Evolutionary conservation across 129 eudicot genomes (phyloP).

Genomic region (Oenanthe sinensis): DNA sequence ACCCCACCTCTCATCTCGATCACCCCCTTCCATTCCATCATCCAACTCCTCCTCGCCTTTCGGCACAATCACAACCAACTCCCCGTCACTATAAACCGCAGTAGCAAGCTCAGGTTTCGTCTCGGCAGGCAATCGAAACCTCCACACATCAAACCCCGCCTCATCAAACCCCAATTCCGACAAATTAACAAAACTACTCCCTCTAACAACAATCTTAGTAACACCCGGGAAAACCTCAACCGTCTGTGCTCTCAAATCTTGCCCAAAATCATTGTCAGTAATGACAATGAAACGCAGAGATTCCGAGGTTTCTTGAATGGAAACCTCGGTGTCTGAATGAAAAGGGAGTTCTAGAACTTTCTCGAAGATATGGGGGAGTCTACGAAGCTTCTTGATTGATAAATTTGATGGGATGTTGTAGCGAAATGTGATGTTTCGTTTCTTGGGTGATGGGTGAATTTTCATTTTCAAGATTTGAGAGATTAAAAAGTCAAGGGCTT

Average conservation of each 20-base stretch:
- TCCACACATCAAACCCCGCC: conserved; percentile 68
- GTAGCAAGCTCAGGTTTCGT: conserved; percentile 79
- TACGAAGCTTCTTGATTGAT: conserved; percentile 53
- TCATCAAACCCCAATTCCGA: conserved; percentile 25
- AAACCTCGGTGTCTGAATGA: conserved; percentile 71
- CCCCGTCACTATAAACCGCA: conserved; percentile 68
- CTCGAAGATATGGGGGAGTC: conserved; percentile 95
- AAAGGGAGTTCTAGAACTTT: conserved; percentile 90
- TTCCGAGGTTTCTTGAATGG: conserved; percentile 49
- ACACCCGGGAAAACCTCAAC: conserved; percentile 88
- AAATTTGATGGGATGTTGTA: conserved; percentile 39
- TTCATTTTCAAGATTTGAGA: conserved; percentile 46
- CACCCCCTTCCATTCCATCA: conserved; percentile 15
- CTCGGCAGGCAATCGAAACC: conserved; percentile 67
- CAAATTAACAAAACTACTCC: not conserved
- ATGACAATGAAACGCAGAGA: conserved; percentile 49
- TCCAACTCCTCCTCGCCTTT: conserved; percentile 36
- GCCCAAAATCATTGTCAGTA: conserved; percentile 46
- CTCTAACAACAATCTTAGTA: conserved; percentile 59
- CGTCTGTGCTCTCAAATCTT: conserved; percentile 47
- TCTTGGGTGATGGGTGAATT: conserved; percentile 64
- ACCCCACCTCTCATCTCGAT: conserved; percentile 29
- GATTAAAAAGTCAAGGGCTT: not conserved
- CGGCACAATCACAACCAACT: conserved; percentile 83
- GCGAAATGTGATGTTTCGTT: conserved; percentile 64